Base-by-base conservation (phyloP, 2,329 filamentous ascomycete species). In the Colletotrichum euphorbiae region DNA sequence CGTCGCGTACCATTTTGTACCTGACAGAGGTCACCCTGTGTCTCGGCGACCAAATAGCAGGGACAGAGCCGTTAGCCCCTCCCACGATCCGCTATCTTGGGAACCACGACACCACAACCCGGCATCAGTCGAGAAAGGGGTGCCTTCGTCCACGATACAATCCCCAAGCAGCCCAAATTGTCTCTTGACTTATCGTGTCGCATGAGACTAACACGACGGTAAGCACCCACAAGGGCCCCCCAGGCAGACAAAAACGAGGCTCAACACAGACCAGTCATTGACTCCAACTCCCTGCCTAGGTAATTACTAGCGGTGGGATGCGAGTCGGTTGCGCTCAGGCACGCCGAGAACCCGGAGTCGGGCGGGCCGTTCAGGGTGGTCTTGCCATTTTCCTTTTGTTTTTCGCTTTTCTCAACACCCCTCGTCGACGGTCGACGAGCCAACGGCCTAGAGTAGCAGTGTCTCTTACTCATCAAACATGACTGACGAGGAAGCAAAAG, bases 31-130 rank as follows among this genome's bases (percentile, higher is more conserved):
- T 55, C 33, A 62, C 57, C 42, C 40, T 48, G 24, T 56, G 63
- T 67, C 63, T 67, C 57, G 57, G 62, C 46, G 45, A 24, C 38
- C 36, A 38, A 46, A 61, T 61, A 55, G 21, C 40, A 66, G 48
- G 57, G 31, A 67, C 56, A 33, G 36, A 38, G n/a, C 48, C 50
- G 31, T 54, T 50, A 19, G 28, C 40, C 48, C 48, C 24, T 61
- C 45, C 33, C 28, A 43, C 24, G 50, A 45, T 31, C 59, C 52
- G 52, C 58, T 40, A 19, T 19, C 9, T 38, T 58, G 60, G 45
- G 36, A 51, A 36, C 38, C n/a, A n/a, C 51, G 36, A 38, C 24
- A 17, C 42, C 28, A n/a, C 24, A 24, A 9, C 24, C 48, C 42
- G 42, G 13, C 42, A 43, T n/a, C 13, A 7, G 28, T 33, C 31